Evolutionary conservation across 352 stramenopile species (phyloP), one percentile per base, ranked within the genome.

Genomic region (Phytophthora macrochlamydospora): DNA sequence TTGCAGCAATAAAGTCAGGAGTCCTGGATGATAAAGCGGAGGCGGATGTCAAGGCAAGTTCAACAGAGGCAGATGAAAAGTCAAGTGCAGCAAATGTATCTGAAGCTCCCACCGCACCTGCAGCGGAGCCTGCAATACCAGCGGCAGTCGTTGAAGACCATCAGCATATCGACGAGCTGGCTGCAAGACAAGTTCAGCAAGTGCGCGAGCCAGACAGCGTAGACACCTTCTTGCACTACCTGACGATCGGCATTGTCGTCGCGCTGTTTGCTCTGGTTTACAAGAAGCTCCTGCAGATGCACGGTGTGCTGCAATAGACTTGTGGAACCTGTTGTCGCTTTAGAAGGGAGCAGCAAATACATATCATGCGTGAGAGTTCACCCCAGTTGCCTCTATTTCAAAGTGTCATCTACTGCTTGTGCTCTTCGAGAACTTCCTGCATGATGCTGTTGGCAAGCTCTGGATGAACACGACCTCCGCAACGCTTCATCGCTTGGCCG

Each of bases 401-500:
- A 24, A 24, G 18, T 24, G 18, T 24, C 44, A 50, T 73, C 59
- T 75, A 69, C 65, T 72, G 59, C 45, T 73, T 68, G 58, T 67
- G 42, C 24, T 73, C 51, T 12, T 78, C 59, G 2, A 93, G 56
- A 14, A 87, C 59, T 30, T 77, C 51, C 61, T 85, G 78, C 80
- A 93, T 88, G 55, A 88, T 80, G 50, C 60, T 69, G 59, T 91
- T 92, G 18, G 83, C 80, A 54, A 73, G 80, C 65, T 92, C 83
- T 4, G 85, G 87, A 59, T 98, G 82, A 43, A 93, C 96, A 65
- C 94, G 97, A 2, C 95, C 94, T 49, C 83, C 71, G 61, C 87
- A 96, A 4, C 73, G 72, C 69, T 91, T 92, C 93, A 99, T 98
- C 14, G 96, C 79, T 62, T 98, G 95, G 8, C 96, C 96, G 40